These are phyloP conservation scores for Curvularia eragrostidis DNA, from an alignment of 2,329 filamentous ascomycete genomes.

Conservation along the genomic window DNA sequence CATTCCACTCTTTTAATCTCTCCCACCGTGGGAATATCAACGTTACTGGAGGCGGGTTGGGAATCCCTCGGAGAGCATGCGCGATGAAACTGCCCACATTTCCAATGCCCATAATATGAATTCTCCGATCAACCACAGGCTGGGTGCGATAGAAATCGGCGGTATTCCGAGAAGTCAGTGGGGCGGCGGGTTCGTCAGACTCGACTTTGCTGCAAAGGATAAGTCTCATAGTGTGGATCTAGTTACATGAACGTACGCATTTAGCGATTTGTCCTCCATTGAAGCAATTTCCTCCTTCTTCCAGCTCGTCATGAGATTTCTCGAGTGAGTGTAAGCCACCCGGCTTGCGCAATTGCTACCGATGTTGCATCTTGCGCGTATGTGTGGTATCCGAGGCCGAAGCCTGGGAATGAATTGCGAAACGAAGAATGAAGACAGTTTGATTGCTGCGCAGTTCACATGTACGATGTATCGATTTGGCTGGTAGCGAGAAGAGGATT, in stretches of 20 bases:
- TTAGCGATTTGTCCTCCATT: constrained; percentile 23
- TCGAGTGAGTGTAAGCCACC: constrained; percentile 49
- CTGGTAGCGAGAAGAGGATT: not conserved
- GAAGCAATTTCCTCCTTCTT: constrained; percentile 26
- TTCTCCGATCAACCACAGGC: constrained; percentile 38
- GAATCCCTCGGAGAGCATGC: constrained; percentile 68
- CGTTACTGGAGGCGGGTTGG: constrained; percentile 73
- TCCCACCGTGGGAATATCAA: constrained; percentile 72
- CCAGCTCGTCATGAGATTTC: constrained; percentile 31
- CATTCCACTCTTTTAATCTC: constrained; percentile 56
- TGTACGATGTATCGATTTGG: constrained; percentile 12
- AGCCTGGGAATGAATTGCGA: constrained; percentile 53
- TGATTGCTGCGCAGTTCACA: constrained; percentile 38
- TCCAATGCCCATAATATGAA: constrained; percentile 77
- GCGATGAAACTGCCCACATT: constrained; percentile 84
- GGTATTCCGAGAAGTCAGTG: constrained; percentile 14
- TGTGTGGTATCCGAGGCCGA: constrained; percentile 55
- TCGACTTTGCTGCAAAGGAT: constrained; percentile 22
- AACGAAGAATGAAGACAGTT: constrained; percentile 52
- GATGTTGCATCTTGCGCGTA: constrained; percentile 47
- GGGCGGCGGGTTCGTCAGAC: constrained; percentile 20
- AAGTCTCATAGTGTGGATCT: constrained; percentile 9
- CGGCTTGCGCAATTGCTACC: constrained; percentile 54
- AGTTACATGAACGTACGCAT: constrained; percentile 13
- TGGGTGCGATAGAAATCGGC: constrained; percentile 45